These are phyloP conservation scores for Carex littledalei DNA, from an alignment of 176 grass and related monocot genomes.

Conservation along the genomic window DNA sequence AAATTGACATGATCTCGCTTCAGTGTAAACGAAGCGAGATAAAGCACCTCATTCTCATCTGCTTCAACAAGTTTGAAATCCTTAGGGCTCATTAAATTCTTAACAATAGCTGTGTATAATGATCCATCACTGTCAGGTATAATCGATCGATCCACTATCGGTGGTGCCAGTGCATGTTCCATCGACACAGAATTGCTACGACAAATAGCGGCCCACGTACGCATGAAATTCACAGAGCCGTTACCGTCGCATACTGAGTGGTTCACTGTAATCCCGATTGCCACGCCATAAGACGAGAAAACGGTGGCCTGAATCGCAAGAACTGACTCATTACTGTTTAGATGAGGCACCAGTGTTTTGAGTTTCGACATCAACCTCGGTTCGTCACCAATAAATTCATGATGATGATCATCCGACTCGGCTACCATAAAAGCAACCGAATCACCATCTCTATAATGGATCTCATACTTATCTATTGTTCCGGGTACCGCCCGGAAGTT, in stretches of 20 bases:
- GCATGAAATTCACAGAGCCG: conserved; percentile 33
- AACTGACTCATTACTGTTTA: conserved; percentile 8
- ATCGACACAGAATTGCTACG: neutral
- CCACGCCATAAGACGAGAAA: conserved; percentile 31
- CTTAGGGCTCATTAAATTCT: neutral
- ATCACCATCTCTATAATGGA: conserved; percentile 25
- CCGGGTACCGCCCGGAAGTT: conserved; percentile 6
- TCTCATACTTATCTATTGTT: conserved; percentile 11
- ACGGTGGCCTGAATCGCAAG: conserved; percentile 37
- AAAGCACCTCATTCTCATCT: neutral
- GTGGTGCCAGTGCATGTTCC: neutral
- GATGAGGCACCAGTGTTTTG: conserved; percentile 11
- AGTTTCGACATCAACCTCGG: conserved; percentile 24
- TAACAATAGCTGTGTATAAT: neutral
- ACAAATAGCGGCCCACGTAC: conserved; percentile 19
- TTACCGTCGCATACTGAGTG: conserved; percentile 40
- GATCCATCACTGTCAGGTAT: conserved; percentile 10
- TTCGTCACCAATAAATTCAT: neutral
- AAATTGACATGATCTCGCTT: conserved; percentile 8
- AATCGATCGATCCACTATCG: conserved; percentile 21
- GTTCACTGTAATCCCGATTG: conserved; percentile 23
- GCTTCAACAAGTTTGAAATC: neutral
- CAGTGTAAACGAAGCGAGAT: conserved; percentile 30
- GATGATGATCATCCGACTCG: conserved; percentile 14
- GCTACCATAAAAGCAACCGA: conserved; percentile 18